These are phyloP conservation scores for carrot (Daucus carota) DNA, from an alignment of 129 eudicot species.

Conservation along the genomic window DH1_v3.0 NC_030383.2:53850501-53851000, in stretches of 20 bases:
- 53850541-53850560: neutral
- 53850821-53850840: neutral
- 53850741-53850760: neutral
- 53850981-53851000: neutral
- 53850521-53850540: slow-evolving; percentile 2
- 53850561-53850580: neutral
- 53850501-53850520: neutral
- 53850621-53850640: neutral
- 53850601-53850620: neutral
- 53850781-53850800: neutral
- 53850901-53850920: neutral
- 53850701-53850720: neutral
- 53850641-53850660: neutral
- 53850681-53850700: neutral
- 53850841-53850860: neutral
- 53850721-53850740: neutral
- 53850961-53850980: neutral
- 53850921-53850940: neutral
- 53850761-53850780: neutral
- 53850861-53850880: neutral
- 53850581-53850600: neutral
- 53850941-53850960: neutral
- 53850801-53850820: neutral
- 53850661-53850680: neutral
- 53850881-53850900: neutral